These are phyloP conservation scores for Sporothrix schenckii DNA, from an alignment of 2,329 filamentous ascomycete genomes.

Conservation along the genomic window DNA sequence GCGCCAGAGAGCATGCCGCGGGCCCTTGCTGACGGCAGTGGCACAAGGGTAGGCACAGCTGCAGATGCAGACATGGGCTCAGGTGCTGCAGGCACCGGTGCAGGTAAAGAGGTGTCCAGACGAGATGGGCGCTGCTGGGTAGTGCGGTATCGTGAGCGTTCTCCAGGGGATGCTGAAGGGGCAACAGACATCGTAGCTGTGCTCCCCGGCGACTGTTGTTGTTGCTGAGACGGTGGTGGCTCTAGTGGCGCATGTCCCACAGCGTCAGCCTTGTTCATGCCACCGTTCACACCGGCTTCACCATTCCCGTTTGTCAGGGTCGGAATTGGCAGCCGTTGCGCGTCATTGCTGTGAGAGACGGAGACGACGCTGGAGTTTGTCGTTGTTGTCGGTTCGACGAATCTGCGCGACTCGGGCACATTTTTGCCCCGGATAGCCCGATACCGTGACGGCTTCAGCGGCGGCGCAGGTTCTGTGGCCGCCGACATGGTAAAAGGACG, in stretches of 20 bases:
- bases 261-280: constrained; percentile 22
- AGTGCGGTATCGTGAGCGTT: not conserved
- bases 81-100: not conserved
- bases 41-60: constrained; percentile 22
- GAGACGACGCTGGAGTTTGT: constrained; percentile 14
- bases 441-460: constrained; percentile 43
- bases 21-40: constrained; percentile 26
- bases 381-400: constrained; percentile 31
- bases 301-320: not conserved
- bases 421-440: constrained; percentile 43
- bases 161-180: not conserved
- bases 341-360: constrained; percentile 11
- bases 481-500: constrained; percentile 33
- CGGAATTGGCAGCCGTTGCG: not conserved
- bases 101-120: constrained; percentile 7
- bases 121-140: not conserved
- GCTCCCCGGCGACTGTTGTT: constrained; percentile 3
- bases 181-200: not conserved
- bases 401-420: constrained; percentile 39
- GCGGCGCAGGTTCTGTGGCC: constrained; percentile 32
- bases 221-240: not conserved
- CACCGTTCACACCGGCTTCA: constrained; percentile 4
- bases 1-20: constrained; percentile 30
- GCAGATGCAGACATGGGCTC: not conserved
- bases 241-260: constrained; percentile 17